phyloP scores from a whole-genome alignment of 2,329 filamentous ascomycete species.

The Neocucurbitaria cava region DNA sequence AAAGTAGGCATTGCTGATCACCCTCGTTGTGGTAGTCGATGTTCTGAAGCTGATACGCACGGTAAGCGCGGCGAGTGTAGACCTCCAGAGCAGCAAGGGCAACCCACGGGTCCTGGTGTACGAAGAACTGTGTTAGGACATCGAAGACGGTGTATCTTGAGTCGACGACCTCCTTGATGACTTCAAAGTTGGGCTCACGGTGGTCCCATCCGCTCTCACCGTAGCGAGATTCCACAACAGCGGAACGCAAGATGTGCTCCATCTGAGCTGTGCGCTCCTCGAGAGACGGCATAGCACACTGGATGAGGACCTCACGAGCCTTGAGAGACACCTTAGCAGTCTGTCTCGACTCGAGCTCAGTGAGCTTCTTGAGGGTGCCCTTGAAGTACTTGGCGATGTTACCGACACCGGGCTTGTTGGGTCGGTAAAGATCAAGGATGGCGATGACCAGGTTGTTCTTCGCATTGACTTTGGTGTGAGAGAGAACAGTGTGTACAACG shows the following conservation, averaged over 20 bases:
- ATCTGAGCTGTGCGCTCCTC: slow-evolving; percentile 96
- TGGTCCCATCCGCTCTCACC: slow-evolving; percentile 98
- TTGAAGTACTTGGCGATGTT: slow-evolving; percentile 90
- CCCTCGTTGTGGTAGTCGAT: slow-evolving; percentile 84
- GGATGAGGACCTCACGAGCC: slow-evolving; percentile 95
- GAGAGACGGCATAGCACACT: slow-evolving; percentile 92
- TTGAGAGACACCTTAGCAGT: slow-evolving; percentile 97
- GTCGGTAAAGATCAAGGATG: slow-evolving; percentile 91
- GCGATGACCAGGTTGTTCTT: slow-evolving; percentile 95
- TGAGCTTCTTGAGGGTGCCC: slow-evolving; percentile 80
- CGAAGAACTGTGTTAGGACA: slow-evolving; percentile 93
- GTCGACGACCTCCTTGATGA: slow-evolving; percentile 97
- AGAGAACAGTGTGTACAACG: slow-evolving; percentile 88
- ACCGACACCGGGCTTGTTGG: slow-evolving; percentile 89
- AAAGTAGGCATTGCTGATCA: slow-evolving; percentile 79
- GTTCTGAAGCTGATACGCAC: slow-evolving; percentile 89
- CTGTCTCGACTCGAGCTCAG: slow-evolving; percentile 84
- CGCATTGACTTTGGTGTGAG: slow-evolving; percentile 87
- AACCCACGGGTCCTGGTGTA: slow-evolving; percentile 92
- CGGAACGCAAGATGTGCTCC: slow-evolving; percentile 97
- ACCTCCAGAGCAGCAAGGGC: slow-evolving; percentile 92
- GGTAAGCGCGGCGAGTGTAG: slow-evolving; percentile 94
- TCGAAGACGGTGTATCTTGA: slow-evolving; percentile 99
- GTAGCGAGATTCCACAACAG: slow-evolving; percentile 95
- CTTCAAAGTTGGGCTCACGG: slow-evolving; percentile 84